Conservation (phyloP, 2,329 filamentous ascomycete genomes). For the Xylaria sp. region DNA sequence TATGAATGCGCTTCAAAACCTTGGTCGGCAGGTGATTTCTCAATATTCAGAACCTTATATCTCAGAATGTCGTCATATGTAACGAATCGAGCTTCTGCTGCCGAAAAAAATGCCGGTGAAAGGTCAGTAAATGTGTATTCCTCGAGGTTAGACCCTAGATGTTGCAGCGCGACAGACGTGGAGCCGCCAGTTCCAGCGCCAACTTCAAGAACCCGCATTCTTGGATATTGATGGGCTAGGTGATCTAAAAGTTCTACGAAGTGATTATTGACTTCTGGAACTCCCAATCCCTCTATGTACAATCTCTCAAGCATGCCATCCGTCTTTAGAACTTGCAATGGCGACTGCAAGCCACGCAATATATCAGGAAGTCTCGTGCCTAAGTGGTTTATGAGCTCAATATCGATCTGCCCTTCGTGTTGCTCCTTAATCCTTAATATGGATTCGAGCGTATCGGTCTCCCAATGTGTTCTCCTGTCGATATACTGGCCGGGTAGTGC, state of each 20-base stretch:
- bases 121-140: constrained; percentile 2
- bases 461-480: background rate
- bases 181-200: background rate
- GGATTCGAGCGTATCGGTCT: background rate
- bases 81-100: background rate
- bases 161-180: background rate
- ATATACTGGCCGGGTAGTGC: background rate
- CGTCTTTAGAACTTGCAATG: background rate
- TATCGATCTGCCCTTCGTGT: background rate
- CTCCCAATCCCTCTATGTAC: background rate
- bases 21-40: constrained; percentile 43
- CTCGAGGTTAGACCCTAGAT: background rate
- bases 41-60: constrained; percentile 40
- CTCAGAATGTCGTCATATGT: background rate
- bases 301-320: background rate
- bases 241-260: background rate
- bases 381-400: background rate
- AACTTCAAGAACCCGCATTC: constrained; percentile 7
- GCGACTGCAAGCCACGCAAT: background rate
- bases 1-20: constrained; percentile 45
- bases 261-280: background rate
- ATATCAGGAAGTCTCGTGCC: background rate
- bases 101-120: background rate
- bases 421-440: background rate
- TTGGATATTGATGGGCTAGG: background rate